A percentile compares a stretch with the other conserved stretches of the same genome.
phyloP scores from a whole-genome alignment of 306 rosid species.

The Cucurbita ficifolia region DNA sequence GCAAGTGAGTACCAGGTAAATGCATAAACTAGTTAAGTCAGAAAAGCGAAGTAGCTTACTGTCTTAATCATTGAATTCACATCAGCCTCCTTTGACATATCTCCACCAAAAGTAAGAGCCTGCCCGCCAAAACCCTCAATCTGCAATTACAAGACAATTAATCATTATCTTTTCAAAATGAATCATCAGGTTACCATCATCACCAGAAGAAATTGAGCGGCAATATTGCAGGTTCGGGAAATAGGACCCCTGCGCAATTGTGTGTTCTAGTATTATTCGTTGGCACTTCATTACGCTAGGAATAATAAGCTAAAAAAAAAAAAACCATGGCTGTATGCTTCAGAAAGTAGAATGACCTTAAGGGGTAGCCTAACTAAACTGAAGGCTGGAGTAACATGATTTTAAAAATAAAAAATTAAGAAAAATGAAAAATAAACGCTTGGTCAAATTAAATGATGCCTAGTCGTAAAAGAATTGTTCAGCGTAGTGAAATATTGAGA shows the following conservation, averaged over 20 bases:
- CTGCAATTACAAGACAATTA: slow-evolving; percentile 21
- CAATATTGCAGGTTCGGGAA: background rate
- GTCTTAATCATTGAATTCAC: slow-evolving; percentile 83
- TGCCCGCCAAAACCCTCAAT: slow-evolving; percentile 77
- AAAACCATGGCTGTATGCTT: background rate
- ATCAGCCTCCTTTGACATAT: slow-evolving; percentile 76
- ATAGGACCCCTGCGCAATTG: background rate
- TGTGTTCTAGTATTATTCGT: background rate
- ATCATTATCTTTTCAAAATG: background rate
- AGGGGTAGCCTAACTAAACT: background rate
- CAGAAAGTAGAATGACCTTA: background rate
- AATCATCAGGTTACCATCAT: background rate
- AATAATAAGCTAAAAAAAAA: background rate
- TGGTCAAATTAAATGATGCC: background rate
- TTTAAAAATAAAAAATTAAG: background rate
- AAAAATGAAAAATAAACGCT: background rate
- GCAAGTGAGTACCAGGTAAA: slow-evolving; percentile 14
- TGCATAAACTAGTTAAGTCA: slow-evolving; percentile 13
- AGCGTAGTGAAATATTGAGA: background rate
- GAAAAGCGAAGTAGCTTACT: slow-evolving; percentile 27
- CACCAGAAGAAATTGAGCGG: background rate
- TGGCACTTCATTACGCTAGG: background rate
- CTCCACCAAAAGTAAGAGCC: slow-evolving; percentile 77
- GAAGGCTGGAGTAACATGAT: background rate
- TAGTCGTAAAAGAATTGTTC: background rate